Evolutionary conservation across 257 asterid genomes (phyloP).

Genomic region (Petrea volubilis): DNA sequence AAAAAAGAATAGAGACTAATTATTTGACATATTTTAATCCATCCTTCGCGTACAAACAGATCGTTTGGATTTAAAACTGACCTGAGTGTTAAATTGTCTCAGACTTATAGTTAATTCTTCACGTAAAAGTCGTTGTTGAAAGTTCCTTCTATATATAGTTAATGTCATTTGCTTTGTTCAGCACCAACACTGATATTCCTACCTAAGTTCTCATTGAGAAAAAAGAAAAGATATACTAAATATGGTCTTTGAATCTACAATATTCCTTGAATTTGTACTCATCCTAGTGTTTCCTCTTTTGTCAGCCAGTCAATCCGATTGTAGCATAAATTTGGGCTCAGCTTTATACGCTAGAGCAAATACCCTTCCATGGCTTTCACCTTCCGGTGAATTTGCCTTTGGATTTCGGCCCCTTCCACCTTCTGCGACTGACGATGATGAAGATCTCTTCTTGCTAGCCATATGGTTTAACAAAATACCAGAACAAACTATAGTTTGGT

Average conservation of each 20-base stretch:
- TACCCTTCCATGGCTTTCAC: slow-evolving; percentile 37
- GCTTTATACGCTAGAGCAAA: slow-evolving; percentile 21
- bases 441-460: slow-evolving; percentile 36
- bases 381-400: slow-evolving; percentile 47
- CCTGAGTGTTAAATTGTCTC: too few relatives aligned
- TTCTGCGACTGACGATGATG: neutral
- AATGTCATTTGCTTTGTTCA: too few relatives aligned
- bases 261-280: neutral
- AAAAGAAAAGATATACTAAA: neutral
- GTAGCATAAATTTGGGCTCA: slow-evolving; percentile 8
- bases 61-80: too few relatives aligned
- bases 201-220: neutral
- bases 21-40: too few relatives aligned
- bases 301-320: slow-evolving; percentile 18
- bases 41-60: too few relatives aligned
- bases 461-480: slow-evolving; percentile 48
- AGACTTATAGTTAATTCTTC: too few relatives aligned
- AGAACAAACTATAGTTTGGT: slow-evolving; percentile 44
- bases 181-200: neutral
- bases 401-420: slow-evolving; percentile 33
- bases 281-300: neutral
- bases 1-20: too few relatives aligned
- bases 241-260: slow-evolving; percentile 2
- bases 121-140: too few relatives aligned
- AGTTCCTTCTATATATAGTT: neutral